A percentile compares a stretch with the other conserved stretches of the same genome.
phyloP scores from a whole-genome alignment of 2,329 filamentous ascomycete species.

The Aspergillus awamori region DNA sequence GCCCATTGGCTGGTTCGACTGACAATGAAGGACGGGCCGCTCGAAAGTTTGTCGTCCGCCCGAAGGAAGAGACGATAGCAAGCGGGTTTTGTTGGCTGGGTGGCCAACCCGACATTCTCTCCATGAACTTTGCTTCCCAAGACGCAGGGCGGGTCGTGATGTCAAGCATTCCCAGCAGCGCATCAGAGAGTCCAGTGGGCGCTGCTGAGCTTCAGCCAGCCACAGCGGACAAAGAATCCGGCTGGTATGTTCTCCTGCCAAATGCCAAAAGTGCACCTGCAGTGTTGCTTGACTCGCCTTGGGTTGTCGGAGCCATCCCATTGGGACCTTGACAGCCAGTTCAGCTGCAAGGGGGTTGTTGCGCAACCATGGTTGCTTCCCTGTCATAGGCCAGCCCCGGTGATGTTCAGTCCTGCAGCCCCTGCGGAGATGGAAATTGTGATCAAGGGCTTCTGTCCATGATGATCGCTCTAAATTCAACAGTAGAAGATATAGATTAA shows the following conservation, averaged over 20 bases:
- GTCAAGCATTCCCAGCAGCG: background rate
- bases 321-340: background rate
- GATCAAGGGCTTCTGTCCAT: background rate
- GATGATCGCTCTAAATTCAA: background rate
- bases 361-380: background rate
- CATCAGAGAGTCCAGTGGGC: background rate
- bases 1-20: background rate
- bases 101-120: background rate
- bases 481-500: background rate
- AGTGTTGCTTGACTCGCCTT: too few relatives aligned
- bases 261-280: too few relatives aligned
- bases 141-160: background rate
- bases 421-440: background rate
- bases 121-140: too few relatives aligned
- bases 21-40: background rate
- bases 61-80: background rate
- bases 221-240: background rate
- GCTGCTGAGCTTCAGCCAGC: background rate
- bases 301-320: background rate
- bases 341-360: background rate
- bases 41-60: too few relatives aligned
- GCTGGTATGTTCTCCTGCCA: background rate
- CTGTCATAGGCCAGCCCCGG: background rate
- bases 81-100: background rate
- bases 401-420: background rate